Evolutionary conservation across 805 yeast species (phyloP).

Genomic region (Suhomyces sp.): DNA sequence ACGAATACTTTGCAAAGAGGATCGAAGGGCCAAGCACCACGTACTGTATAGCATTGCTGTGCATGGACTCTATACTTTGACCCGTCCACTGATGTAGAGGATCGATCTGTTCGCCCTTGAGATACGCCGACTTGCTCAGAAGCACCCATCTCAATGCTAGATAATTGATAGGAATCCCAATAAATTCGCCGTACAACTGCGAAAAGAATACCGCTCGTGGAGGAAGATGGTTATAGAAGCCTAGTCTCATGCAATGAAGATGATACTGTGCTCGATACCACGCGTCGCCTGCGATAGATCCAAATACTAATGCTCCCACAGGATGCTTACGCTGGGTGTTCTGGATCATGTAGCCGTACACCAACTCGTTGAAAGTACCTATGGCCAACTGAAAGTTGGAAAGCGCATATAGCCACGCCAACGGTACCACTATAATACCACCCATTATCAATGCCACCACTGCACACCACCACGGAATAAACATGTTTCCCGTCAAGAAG

Average conservation of each 20-base stretch:
- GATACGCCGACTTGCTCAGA: conserved; percentile 34
- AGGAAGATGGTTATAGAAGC: conserved; percentile 52
- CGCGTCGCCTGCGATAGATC: conserved; percentile 53
- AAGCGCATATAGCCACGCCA: conserved; percentile 48
- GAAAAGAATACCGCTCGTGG: conserved; percentile 50
- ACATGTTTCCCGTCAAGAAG: conserved; percentile 30
- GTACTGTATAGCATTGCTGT: conserved; percentile 50
- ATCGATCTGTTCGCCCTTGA: conserved; percentile 34
- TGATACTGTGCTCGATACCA: conserved; percentile 43
- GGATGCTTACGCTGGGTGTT: conserved; percentile 35
- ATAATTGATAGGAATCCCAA: conserved; percentile 54
- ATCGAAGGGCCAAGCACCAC: conserved; percentile 49
- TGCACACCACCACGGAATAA: conserved; percentile 44
- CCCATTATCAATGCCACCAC: conserved; percentile 45
- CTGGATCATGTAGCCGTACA: conserved; percentile 47
- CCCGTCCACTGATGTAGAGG: conserved; percentile 55
- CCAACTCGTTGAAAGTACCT: conserved; percentile 49
- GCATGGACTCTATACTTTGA: conserved; percentile 37
- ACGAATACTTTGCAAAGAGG: conserved; percentile 40
- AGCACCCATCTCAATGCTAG: conserved; percentile 48
- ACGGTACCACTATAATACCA: conserved; percentile 44
- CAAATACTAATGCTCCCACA: conserved; percentile 47
- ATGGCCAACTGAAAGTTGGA: conserved; percentile 52
- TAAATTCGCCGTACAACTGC: conserved; percentile 49
- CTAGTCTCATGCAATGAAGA: conserved; percentile 41